Evolutionary conservation across 2,329 filamentous ascomycete species (phyloP), one percentile per base, ranked within the genome.

Genomic region (Aspergillus sp.): DNA sequence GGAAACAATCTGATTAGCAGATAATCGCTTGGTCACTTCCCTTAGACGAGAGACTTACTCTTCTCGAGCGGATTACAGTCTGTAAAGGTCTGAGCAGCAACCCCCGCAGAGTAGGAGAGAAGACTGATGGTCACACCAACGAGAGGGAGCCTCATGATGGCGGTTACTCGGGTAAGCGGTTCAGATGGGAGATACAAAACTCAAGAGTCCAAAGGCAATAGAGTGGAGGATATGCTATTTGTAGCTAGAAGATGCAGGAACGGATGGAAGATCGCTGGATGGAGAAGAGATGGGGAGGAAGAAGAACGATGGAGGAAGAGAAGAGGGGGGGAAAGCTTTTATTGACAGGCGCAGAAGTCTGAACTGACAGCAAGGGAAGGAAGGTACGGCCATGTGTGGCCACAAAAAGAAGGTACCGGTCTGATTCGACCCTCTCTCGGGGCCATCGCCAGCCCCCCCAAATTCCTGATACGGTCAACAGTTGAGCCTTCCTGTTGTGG

Each of bases 251-350:
- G 37, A 19, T 39, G 25, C 35, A 27, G 20, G 44, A 47, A 41
- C 12, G 23, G 45, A 41, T 37, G 13, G n/a, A n/a, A 47, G 23
- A 46, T 46, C 22, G 23, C 22, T 41, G 45, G 19, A 23, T 27
- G 39, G 12, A 13, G 25, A 25, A 39, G 32, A 37, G 37, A 25
- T 41, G 30, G 15, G 23, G 41, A 20, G 45, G 7, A 17, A 41
- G 35, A 35, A 15, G 35, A 10, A 30, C 25, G 13, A 32, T 19
- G 62, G 80, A 81, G 47, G 88, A 95, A 63, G 88, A 94, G 53
- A 86, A 93, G 63, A 81, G 90, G 65, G 25, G 37, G 19, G 10
- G 38, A 20, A 22, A 37, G 15, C 19, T 17, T 35, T 35, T 35
- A 35, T 17, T 5, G 25, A 27, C 25, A 27, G 25, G 9, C 25